A percentile compares a stretch with the other conserved stretches of the same genome.
phyloP scores from a whole-genome alignment of 164 flowering plant genomes.

The Vitis rupestris region DNA sequence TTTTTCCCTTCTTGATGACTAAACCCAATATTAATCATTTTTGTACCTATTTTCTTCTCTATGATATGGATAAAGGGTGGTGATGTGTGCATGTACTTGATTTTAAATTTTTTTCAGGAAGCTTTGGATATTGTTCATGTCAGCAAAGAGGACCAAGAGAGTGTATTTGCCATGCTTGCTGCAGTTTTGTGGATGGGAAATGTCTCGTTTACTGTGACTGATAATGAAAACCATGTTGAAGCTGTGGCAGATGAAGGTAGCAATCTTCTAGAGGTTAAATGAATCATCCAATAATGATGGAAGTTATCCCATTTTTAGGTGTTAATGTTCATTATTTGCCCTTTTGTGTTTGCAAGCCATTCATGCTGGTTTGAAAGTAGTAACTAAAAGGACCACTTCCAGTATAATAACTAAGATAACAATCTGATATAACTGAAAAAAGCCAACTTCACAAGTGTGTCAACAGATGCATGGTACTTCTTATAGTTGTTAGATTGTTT shows the following conservation, averaged over 20 bases:
- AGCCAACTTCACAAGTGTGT: no score
- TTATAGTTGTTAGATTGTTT: no score
- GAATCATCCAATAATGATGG: not conserved
- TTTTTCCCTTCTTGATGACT: slow-evolving; percentile 2
- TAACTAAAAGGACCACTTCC: not conserved
- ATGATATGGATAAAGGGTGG: not conserved
- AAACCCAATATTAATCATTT: slow-evolving; percentile 10
- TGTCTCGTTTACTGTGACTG: slow-evolving; percentile 75
- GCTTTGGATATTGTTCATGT: slow-evolving; percentile 92
- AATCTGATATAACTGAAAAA: not conserved
- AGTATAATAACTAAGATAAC: not conserved
- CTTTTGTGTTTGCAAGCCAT: not conserved
- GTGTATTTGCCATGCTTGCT: slow-evolving; percentile 91
- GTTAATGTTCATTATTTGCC: not conserved
- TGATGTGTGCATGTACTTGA: not conserved
- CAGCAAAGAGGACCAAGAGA: slow-evolving; percentile 86
- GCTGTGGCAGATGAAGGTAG: slow-evolving; percentile 87
- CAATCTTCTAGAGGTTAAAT: slow-evolving; percentile 9
- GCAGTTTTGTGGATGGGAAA: slow-evolving; percentile 97
- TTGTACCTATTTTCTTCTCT: not conserved
- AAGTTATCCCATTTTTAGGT: not conserved
- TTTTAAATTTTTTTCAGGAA: slow-evolving; percentile 50
- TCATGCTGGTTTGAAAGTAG: no score
- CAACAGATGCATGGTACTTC: no score
- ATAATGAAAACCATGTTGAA: slow-evolving; percentile 96